phyloP scores from a whole-genome alignment of 208 protist genomes.

The Acanthamoeba polyphaga region DNA sequence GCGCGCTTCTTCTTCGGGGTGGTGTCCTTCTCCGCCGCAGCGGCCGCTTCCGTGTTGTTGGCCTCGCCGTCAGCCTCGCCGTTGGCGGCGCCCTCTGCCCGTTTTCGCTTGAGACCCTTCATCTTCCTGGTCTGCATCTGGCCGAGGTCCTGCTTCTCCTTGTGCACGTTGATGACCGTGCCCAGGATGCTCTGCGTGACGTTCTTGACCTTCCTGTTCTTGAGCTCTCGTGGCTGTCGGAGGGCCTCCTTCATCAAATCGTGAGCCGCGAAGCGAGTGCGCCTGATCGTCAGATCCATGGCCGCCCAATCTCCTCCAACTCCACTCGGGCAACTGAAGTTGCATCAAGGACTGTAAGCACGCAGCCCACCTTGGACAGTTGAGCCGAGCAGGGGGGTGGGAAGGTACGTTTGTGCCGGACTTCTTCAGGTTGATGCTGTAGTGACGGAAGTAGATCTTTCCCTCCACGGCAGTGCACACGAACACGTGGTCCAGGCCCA shows the following conservation, averaged over 20 bases:
- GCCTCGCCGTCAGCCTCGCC: neutral
- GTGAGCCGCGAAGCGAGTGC: constrained; percentile 79
- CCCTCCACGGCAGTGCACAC: constrained; percentile 80
- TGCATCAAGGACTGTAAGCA: neutral
- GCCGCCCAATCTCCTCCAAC: constrained; percentile 89
- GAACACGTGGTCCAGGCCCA: constrained; percentile 89
- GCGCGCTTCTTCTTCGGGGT: constrained; percentile 20
- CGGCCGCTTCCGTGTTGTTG: neutral
- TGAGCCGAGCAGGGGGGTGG: neutral
- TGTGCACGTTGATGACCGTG: constrained; percentile 79
- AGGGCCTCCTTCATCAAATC: constrained; percentile 78
- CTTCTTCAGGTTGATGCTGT: constrained; percentile 74
- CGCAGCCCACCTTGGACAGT: neutral
- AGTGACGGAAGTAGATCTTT: constrained; percentile 82
- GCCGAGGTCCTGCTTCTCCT: constrained; percentile 81
- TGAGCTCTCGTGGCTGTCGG: constrained; percentile 68
- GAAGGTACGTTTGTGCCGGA: constrained; percentile 78
- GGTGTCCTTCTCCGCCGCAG: neutral
- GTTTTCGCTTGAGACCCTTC: constrained; percentile 81
- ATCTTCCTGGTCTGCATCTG: constrained; percentile 83
- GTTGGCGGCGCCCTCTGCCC: constrained; percentile 23
- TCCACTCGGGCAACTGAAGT: constrained; percentile 87
- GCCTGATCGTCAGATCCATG: constrained; percentile 86
- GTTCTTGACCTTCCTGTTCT: constrained; percentile 85
- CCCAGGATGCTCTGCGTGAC: constrained; percentile 74